Conservation (phyloP, 139 green algal species). For the Volvox reticuliferus region DNA sequence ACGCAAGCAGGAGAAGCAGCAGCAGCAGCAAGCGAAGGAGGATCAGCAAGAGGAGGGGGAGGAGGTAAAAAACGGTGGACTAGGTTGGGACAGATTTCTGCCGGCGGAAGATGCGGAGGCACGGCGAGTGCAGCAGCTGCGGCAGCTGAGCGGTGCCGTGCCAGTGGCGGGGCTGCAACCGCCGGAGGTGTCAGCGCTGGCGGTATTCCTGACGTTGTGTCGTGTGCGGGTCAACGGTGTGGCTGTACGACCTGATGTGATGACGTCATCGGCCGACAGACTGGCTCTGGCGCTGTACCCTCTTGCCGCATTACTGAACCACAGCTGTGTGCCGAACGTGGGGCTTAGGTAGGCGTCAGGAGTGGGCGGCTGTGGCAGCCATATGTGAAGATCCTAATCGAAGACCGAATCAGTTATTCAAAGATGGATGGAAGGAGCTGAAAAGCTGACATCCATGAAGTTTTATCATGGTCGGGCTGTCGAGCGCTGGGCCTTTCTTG, state of each 20-base stretch:
- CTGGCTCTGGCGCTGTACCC: slow-evolving; percentile 36
- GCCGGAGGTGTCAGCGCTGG: slow-evolving; percentile 4
- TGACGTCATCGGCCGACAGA: background rate
- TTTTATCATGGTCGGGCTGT: no score
- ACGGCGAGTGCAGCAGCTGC: background rate
- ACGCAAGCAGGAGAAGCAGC: background rate
- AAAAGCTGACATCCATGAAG: no score
- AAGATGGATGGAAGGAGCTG: no score
- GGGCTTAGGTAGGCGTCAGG: background rate
- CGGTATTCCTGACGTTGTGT: slow-evolving; percentile 7
- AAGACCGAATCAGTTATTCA: no score
- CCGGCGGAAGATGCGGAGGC: background rate
- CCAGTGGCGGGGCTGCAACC: background rate
- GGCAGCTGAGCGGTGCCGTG: background rate
- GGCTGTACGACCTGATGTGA: slow-evolving; percentile 19
- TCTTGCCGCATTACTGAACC: slow-evolving; percentile 10
- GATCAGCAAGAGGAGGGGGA: background rate
- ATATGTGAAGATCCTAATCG: no score
- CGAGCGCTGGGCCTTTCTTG: no score
- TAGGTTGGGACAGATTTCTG: no score
- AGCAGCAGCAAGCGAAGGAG: background rate
- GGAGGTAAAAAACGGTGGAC: background rate
- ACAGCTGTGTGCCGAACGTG: slow-evolving; percentile 37
- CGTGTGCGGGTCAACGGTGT: slow-evolving; percentile 42
- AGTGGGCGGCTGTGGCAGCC: no score